Conservation (phyloP, 2,329 filamentous ascomycete species). For the Nannizziopsis barbatae region DNA sequence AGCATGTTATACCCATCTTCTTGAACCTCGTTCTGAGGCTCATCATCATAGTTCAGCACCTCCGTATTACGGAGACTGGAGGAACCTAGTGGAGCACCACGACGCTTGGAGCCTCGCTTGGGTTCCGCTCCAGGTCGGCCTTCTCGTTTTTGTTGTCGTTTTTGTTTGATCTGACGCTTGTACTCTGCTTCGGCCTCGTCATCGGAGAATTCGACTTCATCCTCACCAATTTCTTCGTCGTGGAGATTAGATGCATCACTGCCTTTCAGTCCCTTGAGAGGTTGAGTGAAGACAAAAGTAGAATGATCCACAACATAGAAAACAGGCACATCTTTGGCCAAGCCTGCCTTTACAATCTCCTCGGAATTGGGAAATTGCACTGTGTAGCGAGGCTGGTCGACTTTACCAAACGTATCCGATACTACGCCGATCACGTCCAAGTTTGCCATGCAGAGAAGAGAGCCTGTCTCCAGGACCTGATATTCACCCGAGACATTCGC, state of each 20-base stretch:
- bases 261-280: conserved; percentile 66
- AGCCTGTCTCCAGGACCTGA: conserved; percentile 72
- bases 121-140: conserved; percentile 31
- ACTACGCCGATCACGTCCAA: conserved; percentile 68
- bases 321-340: conserved; percentile 59
- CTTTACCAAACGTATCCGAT: conserved; percentile 74
- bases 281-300: conserved; percentile 75
- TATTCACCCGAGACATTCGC: conserved; percentile 70
- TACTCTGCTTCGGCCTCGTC: conserved; percentile 86
- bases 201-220: conserved; percentile 91
- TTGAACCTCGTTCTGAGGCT: conserved; percentile 38
- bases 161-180: conserved; percentile 58
- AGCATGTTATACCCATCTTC: conserved; percentile 55
- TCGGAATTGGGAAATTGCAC: conserved; percentile 60
- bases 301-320: conserved; percentile 74
- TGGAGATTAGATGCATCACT: conserved; percentile 91
- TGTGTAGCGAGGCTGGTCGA: conserved; percentile 76
- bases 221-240: conserved; percentile 76
- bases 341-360: conserved; percentile 55
- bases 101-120: conserved; percentile 28
- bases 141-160: conserved; percentile 46
- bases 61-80: conserved; percentile 34
- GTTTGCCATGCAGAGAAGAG: conserved; percentile 67
- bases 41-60: conserved; percentile 55
- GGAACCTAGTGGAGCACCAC: conserved; percentile 26